Evolutionary conservation across 352 stramenopile species (phyloP).

Genomic region (Globisporangium paroecandrum): DNA sequence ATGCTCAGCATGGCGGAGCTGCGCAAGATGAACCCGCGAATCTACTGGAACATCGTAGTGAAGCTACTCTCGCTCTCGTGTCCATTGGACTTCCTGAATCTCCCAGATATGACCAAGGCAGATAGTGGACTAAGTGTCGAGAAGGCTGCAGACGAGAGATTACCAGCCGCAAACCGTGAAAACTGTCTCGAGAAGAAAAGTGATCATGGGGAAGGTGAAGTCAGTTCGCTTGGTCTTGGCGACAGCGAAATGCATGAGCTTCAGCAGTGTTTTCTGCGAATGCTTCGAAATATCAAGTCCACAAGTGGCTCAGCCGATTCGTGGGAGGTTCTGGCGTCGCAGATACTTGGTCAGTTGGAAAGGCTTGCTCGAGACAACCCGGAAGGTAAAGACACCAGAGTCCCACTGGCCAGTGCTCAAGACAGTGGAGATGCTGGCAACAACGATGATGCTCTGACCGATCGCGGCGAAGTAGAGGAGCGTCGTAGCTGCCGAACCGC

Average conservation of each 20-base stretch:
- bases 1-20: constrained; percentile 36
- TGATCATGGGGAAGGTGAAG: neutral
- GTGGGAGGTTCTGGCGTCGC: neutral
- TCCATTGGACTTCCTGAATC: constrained; percentile 41
- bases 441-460: neutral
- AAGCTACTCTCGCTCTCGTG: constrained; percentile 44
- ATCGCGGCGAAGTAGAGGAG: constrained; percentile 3
- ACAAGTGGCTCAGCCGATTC: neutral
- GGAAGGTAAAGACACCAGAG: neutral
- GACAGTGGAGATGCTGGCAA: neutral
- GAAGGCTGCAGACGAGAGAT: neutral
- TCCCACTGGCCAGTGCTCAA: neutral
- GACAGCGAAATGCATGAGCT: neutral
- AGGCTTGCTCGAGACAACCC: neutral
- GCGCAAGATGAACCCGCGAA: constrained; percentile 30
- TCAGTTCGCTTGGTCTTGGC: neutral
- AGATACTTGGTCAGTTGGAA: constrained; percentile 8
- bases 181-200: neutral
- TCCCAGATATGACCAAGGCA: constrained; percentile 24
- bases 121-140: neutral
- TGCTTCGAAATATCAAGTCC: neutral
- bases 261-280: constrained; percentile 4
- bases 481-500: constrained; percentile 13
- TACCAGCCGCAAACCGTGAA: neutral
- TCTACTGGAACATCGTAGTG: constrained; percentile 63